phyloP scores from a whole-genome alignment of 2,329 filamentous ascomycete species.

The Mollisia scopiformis region DNA sequence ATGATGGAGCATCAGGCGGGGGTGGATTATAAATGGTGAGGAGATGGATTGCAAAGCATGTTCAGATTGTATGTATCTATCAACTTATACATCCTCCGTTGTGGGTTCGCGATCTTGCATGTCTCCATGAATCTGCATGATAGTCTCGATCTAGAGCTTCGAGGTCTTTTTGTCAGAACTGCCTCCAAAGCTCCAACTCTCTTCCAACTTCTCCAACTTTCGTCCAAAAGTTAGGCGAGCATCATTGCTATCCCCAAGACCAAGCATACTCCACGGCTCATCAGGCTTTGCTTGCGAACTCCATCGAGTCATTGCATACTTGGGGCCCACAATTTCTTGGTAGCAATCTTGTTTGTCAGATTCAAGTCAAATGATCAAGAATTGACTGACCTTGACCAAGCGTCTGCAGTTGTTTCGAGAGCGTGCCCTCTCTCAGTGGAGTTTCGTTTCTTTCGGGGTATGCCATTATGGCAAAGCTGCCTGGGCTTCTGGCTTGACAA shows the following conservation, averaged over 20 bases:
- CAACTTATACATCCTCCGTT: too few species aligned
- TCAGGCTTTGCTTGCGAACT: background rate
- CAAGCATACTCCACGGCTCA: background rate
- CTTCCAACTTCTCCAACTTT: background rate
- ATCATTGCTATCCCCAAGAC: background rate
- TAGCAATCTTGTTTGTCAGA: background rate
- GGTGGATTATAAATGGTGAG: constrained; percentile 34
- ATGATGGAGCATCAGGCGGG: constrained; percentile 60
- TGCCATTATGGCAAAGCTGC: too few species aligned
- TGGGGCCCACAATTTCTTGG: background rate
- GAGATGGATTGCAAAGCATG: background rate
- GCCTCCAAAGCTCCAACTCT: background rate
- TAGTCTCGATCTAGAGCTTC: too few species aligned
- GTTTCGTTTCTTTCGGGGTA: too few species aligned
- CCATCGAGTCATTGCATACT: background rate
- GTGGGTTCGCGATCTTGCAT: too few species aligned
- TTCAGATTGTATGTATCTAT: background rate
- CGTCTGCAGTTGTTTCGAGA: too few species aligned
- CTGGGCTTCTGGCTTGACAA: too few species aligned
- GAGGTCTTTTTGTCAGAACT: too few species aligned
- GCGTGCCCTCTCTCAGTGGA: too few species aligned
- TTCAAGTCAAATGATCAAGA: background rate
- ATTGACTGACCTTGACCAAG: too few species aligned
- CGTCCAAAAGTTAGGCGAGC: background rate
- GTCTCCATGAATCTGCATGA: too few species aligned